Conservation (phyloP, 2,329 filamentous ascomycete species). For the Aureobasidium sp. region DNA sequence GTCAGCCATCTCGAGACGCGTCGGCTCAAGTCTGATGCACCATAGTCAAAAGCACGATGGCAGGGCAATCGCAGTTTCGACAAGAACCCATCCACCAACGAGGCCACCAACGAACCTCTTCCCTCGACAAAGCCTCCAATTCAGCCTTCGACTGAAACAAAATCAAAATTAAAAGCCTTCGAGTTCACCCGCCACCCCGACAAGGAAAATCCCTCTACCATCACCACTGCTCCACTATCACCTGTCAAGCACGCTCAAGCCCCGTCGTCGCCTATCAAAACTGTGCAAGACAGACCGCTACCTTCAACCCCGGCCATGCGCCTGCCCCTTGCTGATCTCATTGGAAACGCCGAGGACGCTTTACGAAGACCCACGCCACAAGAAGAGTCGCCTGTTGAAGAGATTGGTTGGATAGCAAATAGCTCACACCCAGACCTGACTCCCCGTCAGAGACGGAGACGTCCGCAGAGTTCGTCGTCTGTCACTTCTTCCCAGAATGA, state of each 20-base stretch:
- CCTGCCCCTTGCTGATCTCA: slow-evolving; percentile 51
- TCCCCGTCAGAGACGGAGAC: slow-evolving; percentile 35
- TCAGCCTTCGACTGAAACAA: slow-evolving; percentile 44
- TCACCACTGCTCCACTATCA: not conserved
- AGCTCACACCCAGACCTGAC: slow-evolving; percentile 35
- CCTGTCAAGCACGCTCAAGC: not conserved
- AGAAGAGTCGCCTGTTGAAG: slow-evolving; percentile 50
- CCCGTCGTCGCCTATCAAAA: slow-evolving; percentile 15
- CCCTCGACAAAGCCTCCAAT: slow-evolving; percentile 32
- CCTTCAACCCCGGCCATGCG: slow-evolving; percentile 53
- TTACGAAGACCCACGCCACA: slow-evolving; percentile 36
- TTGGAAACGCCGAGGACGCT: slow-evolving; percentile 52
- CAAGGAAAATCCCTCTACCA: slow-evolving; percentile 9
- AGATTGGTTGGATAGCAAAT: slow-evolving; percentile 50
- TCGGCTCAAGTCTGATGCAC: not conserved
- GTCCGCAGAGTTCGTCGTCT: slow-evolving; percentile 40
- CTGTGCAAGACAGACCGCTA: slow-evolving; percentile 27
- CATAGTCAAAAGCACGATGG: slow-evolving; percentile 16
- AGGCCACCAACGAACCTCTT: not conserved
- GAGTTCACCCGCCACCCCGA: slow-evolving; percentile 33
- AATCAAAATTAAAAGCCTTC: slow-evolving; percentile 47
- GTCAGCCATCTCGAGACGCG: not conserved
- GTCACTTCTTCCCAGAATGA: slow-evolving; percentile 30
- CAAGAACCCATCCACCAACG: slow-evolving; percentile 17
- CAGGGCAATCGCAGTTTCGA: slow-evolving; percentile 12